Evolutionary conservation across 495 filamentous ascomycete species (phyloP).

Genomic region (Aspergillus avenaceus): DNA sequence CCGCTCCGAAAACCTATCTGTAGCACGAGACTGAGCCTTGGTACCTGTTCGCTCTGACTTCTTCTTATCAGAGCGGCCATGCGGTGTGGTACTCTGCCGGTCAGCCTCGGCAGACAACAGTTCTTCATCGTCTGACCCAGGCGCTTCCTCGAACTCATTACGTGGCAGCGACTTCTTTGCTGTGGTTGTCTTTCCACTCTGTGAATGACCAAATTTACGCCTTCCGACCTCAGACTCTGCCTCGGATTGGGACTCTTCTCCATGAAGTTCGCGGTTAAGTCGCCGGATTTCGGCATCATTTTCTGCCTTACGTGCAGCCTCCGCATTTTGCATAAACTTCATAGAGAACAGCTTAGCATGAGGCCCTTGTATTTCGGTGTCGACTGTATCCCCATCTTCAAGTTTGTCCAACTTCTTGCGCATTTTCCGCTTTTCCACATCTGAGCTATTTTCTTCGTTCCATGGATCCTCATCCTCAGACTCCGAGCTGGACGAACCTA

Average conservation of each 20-base stretch:
- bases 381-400: constrained; percentile 37
- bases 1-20: constrained; percentile 16
- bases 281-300: constrained; percentile 79
- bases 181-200: constrained; percentile 18
- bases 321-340: constrained; percentile 91
- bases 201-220: constrained; percentile 57
- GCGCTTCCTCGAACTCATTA: constrained; percentile 59
- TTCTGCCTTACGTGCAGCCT: constrained; percentile 66
- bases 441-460: constrained; percentile 52
- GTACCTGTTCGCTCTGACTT: constrained; percentile 12
- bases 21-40: constrained; percentile 17
- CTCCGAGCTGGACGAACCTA: constrained; percentile 47
- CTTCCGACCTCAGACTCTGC: constrained; percentile 58
- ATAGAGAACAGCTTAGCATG: constrained; percentile 60
- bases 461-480: constrained; percentile 55
- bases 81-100: constrained; percentile 20
- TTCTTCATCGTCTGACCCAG: constrained; percentile 51
- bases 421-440: constrained; percentile 47
- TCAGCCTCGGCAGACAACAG: constrained; percentile 16
- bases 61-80: constrained; percentile 20
- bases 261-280: constrained; percentile 67
- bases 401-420: constrained; percentile 57
- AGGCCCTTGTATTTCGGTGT: constrained; percentile 32
- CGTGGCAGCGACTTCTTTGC: constrained; percentile 22
- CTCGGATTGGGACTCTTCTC: constrained; percentile 52